Conservation (phyloP, 331 rosid species). For the Quercus phellos region DNA sequence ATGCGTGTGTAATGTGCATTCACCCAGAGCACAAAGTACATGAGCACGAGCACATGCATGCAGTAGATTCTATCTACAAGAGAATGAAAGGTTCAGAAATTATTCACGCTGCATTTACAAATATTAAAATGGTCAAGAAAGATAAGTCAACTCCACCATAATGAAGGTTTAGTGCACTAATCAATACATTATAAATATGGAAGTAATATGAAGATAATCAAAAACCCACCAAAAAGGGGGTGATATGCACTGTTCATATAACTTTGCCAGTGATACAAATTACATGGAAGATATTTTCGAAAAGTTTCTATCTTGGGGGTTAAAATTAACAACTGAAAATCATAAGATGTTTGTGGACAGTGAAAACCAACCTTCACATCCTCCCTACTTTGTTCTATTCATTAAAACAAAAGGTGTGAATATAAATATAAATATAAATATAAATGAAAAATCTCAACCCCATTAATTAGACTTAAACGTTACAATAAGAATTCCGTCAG, state of each 20-base stretch:
- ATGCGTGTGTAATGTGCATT: neutral
- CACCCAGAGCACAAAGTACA: neutral
- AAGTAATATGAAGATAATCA: neutral
- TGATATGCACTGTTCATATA: no score
- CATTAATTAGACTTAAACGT: neutral
- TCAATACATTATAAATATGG: neutral
- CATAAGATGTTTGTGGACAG: neutral
- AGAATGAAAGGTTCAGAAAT: neutral
- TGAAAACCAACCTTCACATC: neutral
- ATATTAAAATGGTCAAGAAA: neutral
- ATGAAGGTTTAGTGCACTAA: neutral
- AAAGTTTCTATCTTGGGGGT: neutral
- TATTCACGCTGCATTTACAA: neutral
- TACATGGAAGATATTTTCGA: neutral
- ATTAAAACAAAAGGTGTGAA: neutral
- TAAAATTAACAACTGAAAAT: neutral
- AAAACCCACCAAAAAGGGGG: no score
- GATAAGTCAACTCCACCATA: neutral
- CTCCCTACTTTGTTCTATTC: conserved; percentile 3
- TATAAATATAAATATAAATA: neutral
- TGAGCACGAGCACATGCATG: neutral
- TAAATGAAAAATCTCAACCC: neutral
- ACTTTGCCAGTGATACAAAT: neutral
- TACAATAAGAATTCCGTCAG: neutral
- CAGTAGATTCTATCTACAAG: neutral